Evolutionary conservation across 2,329 filamentous ascomycete species (phyloP).

Genomic region (Penicillium sp.): DNA sequence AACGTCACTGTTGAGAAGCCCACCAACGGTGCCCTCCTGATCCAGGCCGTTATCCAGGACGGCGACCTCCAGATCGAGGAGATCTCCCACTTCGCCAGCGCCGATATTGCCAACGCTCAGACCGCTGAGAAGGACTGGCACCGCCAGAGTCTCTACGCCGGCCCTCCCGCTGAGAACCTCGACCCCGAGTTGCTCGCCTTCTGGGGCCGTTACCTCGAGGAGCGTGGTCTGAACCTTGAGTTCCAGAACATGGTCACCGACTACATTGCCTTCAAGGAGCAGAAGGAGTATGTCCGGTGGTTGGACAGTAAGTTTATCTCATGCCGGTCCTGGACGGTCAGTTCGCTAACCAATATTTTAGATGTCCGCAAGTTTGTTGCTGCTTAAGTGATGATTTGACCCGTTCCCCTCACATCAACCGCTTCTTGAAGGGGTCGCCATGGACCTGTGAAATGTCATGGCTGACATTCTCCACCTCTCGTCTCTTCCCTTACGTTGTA

Average conservation of each 20-base stretch:
- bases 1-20: constrained; percentile 86
- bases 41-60: constrained; percentile 82
- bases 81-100: constrained; percentile 78
- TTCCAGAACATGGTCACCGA: constrained; percentile 89
- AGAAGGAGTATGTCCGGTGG: constrained; percentile 93
- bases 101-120: constrained; percentile 69
- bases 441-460: background rate
- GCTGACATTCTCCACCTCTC: background rate
- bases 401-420: background rate
- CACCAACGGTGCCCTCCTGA: constrained; percentile 74
- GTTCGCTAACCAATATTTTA: constrained; percentile 27
- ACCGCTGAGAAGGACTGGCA: constrained; percentile 71
- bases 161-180: constrained; percentile 86
- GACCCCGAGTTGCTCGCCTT: constrained; percentile 93
- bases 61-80: constrained; percentile 84
- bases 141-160: constrained; percentile 74
- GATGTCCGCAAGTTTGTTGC: constrained; percentile 82
- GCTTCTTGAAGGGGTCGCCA: background rate
- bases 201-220: constrained; percentile 89
- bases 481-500: background rate
- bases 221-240: constrained; percentile 81
- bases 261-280: constrained; percentile 97
- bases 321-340: background rate
- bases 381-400: constrained; percentile 45
- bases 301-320: constrained; percentile 55